Evolutionary conservation across 768 basidiomycete genomes (phyloP), one percentile per base, ranked within the genome.

Genomic region (Panaeolus papilionaceus): DNA sequence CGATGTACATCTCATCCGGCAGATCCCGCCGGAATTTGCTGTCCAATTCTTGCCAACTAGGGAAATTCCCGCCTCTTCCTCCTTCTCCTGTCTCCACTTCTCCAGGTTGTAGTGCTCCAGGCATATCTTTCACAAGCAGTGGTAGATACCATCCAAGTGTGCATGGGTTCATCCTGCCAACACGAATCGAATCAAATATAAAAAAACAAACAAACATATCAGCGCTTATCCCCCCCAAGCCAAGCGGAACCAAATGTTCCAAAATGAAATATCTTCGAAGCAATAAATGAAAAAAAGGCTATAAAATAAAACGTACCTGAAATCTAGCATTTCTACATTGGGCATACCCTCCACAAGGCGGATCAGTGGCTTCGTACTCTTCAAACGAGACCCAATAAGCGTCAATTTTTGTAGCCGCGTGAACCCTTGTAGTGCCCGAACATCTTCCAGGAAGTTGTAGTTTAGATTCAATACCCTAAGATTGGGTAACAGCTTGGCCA

Each of bases 91-190:
- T 68, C 45, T 68, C 58, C 70, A 74, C 65, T 86, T 88, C 23
- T 86, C 88, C 38, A 90, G 88, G 42, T 73, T 90, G 88, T 72
- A 90, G 76, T 67, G 87, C 91, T 10, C 88, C 90, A 71, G 87
- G 87, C 64, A 86, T 81, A 72, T 90, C 89, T 71, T 86, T 83
- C 67, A 93, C 88, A 63, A 96, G 84, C 67, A 98, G 80, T 26
- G 98, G 95, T 39, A 98, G 84, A 78, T 99, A 99, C 92, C 95
- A 97, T 6, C 94, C 94, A 11, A 98, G 89, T 20, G 96, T 98
- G 71, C 93, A 95, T 64, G 98, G 96, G 75, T 99, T 99, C 95
- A 98, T 98, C 76, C 85, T 86, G 72, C 64, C 63, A 47, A 23
- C 63, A 49, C 70, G 9, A 40, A 40, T 40, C 2, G 39, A 40